These are phyloP conservation scores for Eucalyptus victrix DNA, from an alignment of 345 rosid species.

Conservation along the genomic window DNA sequence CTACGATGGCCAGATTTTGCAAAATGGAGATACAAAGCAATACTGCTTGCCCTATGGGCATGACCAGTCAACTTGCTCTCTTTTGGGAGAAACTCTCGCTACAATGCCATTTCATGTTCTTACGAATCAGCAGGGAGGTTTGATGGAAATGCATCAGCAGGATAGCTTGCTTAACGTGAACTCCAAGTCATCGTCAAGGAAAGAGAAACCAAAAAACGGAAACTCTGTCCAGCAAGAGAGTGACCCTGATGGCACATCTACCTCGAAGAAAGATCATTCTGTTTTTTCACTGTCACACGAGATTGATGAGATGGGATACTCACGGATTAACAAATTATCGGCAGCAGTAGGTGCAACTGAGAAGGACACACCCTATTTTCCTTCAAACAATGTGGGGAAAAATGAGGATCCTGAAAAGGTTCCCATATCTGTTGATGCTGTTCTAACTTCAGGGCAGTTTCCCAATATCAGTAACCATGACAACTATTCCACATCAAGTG, in stretches of 20 bases:
- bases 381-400: conserved; percentile 2
- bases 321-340: conserved; percentile 20
- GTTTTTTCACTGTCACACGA: conserved; percentile 5
- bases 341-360: conserved; percentile 11
- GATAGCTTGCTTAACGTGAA: not conserved
- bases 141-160: conserved; percentile 5
- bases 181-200: not conserved
- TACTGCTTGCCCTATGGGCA: conserved; percentile 14
- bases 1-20: conserved; percentile 29
- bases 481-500: conserved; percentile 20
- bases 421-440: conserved; percentile 26
- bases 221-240: not conserved
- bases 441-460: conserved; percentile 12
- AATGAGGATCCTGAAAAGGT: conserved; percentile 17
- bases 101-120: conserved; percentile 22
- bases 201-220: not conserved
- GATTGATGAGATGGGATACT: conserved; percentile 19
- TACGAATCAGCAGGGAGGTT: conserved; percentile 23
- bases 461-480: conserved; percentile 33
- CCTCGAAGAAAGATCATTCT: conserved; percentile 3
- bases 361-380: not conserved
- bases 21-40: conserved; percentile 13
- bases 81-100: conserved; percentile 15
- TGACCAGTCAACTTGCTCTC: conserved; percentile 20
- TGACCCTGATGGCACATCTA: conserved; percentile 14